Percentiles rank a stretch among this genome's conserved stretches.
Evolutionary conservation across 2,329 filamentous ascomycete species (phyloP).

Genomic region (Colletotrichum gigasporum): DNA sequence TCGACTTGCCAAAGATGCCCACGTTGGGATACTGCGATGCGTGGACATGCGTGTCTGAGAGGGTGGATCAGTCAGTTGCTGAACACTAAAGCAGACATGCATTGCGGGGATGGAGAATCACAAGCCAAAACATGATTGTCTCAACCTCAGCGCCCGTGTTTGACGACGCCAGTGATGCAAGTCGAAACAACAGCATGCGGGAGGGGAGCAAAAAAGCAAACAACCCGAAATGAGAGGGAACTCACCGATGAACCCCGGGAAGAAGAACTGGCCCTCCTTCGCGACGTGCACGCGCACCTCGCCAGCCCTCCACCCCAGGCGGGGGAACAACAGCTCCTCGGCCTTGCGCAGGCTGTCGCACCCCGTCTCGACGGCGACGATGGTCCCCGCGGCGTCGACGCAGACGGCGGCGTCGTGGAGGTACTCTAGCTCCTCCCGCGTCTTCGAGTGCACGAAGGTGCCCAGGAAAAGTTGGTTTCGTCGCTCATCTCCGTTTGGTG

Average conservation of each 20-base stretch:
- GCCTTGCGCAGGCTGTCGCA: slow-evolving; percentile 43
- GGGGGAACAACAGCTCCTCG: slow-evolving; percentile 45
- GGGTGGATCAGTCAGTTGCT: too few species aligned
- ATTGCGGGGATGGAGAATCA: background rate
- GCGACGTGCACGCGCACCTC: slow-evolving; percentile 48
- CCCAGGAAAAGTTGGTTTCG: slow-evolving; percentile 60
- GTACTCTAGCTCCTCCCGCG: slow-evolving; percentile 58
- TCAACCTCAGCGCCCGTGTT: background rate
- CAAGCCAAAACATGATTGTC: background rate
- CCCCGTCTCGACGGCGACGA: slow-evolving; percentile 56
- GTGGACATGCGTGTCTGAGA: slow-evolving; percentile 92
- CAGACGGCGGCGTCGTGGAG: slow-evolving; percentile 60
- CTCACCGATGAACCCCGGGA: slow-evolving; percentile 82
- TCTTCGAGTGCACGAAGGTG: slow-evolving; percentile 64
- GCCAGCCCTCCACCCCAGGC: slow-evolving; percentile 54
- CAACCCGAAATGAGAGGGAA: slow-evolving; percentile 3
- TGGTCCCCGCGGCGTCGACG: slow-evolving; percentile 60
- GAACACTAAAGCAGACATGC: background rate
- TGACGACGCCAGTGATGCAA: background rate
- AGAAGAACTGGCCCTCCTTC: slow-evolving; percentile 75
- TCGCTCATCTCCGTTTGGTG: background rate
- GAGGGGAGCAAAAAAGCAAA: background rate
- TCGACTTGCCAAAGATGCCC: slow-evolving; percentile 93
- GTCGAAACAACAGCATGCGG: too few species aligned
- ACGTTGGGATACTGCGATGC: slow-evolving; percentile 94